A percentile compares a stretch with the other conserved stretches of the same genome.
Conservation (phyloP, 2,329 filamentous ascomycete species). For the Alternaria arborescens region DNA sequence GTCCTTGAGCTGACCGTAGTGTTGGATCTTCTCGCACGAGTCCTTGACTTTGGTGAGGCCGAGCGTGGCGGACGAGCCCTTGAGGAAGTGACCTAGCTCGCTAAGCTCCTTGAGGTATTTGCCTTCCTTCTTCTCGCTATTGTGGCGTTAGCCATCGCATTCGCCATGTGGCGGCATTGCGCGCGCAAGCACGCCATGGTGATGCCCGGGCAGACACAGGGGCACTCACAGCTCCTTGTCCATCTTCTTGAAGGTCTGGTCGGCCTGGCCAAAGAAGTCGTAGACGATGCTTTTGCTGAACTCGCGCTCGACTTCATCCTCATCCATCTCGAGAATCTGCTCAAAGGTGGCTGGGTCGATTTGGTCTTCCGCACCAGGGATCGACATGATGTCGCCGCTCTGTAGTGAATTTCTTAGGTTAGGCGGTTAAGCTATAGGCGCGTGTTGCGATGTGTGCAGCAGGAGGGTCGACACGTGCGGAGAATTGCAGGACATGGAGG, state of each 20-base stretch:
- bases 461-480: conserved; percentile 10
- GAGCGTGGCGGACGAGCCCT: conserved; percentile 94
- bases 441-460: background rate
- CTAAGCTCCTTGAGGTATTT: conserved; percentile 73
- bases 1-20: conserved; percentile 85
- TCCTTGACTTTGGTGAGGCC: conserved; percentile 91
- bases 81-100: conserved; percentile 90
- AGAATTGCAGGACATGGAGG: conserved; percentile 22
- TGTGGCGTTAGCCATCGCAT: conserved; percentile 18
- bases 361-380: conserved; percentile 73
- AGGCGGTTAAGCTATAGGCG: conserved; percentile 5
- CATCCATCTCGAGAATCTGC: conserved; percentile 99
- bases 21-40: conserved; percentile 95
- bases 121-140: conserved; percentile 69
- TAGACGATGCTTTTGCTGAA: conserved; percentile 90
- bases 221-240: conserved; percentile 78
- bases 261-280: conserved; percentile 92
- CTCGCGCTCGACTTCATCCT: conserved; percentile 82
- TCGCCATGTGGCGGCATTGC: background rate
- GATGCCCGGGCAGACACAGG: background rate
- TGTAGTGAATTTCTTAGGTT: conserved; percentile 20
- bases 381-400: conserved; percentile 49
- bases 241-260: conserved; percentile 86
- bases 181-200: conserved; percentile 2
- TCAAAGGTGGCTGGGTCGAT: conserved; percentile 85